Evolutionary conservation across 2,329 filamentous ascomycete genomes (phyloP), one percentile per base, ranked within the genome.

Genomic region (Trichoderma hamatum): DNA sequence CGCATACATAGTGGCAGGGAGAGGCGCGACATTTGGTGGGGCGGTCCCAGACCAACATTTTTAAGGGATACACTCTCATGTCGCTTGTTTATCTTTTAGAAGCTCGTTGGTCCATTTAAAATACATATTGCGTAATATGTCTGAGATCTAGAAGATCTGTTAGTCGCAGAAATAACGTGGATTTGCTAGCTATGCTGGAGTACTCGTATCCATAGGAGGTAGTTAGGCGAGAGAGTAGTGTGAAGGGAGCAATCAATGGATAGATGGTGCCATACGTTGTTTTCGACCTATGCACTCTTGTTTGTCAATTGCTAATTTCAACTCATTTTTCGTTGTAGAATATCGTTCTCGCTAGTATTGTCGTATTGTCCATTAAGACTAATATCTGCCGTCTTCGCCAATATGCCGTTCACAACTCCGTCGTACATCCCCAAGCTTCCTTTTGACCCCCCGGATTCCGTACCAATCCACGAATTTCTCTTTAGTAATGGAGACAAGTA

Each of bases 391-490:
- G 7, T 26, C 3, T 63, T 55, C 49, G 32, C 16, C 34, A 24
- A 49, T 5, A 74, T 74, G 72, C 67, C 67, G 3, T 73, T 74
- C 46, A 67, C 60, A 32, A 61, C 64, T 1, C 72, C 71, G 13
- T 43, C 71, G 5, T 71, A 69, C 63, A 67, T 71, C 36, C 21
- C 69, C n/a, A 54, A 70, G 60, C 60, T 73, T 16, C 66, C 70
- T 2, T 69, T 63, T 46, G 55, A 67, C 1, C 66, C 68, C 1
- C 90, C 90, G 2, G 90, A 92, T 75, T 86, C 86, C 24, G 84
- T 93, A 67, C 83, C 91, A 0, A 84, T 93, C 68, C 83, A 84
- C 74, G 87, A 92, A 61, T 94, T 94, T 78, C 89, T 93, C 80
- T 84, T 91, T 60, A 84, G 89, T 72, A 90, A 93, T 75, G 80